These are phyloP conservation scores for Mycogone perniciosa DNA, from an alignment of 2,329 filamentous ascomycete genomes.

Conservation along the genomic window DNA sequence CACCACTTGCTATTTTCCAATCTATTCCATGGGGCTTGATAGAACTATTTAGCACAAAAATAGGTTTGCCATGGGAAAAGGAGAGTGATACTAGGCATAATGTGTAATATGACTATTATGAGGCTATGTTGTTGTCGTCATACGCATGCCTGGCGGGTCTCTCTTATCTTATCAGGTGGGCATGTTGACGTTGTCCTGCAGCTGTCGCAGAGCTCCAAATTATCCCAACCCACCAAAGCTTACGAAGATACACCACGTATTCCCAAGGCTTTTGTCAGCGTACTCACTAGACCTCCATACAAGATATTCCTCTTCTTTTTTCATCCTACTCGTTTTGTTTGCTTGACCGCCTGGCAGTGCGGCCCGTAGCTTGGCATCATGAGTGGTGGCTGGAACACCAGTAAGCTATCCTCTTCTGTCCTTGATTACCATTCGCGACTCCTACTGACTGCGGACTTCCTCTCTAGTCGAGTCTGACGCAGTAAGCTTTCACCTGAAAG, in stretches of 20 bases:
- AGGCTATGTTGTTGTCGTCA: not conserved
- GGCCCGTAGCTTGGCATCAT: slow-evolving; percentile 30
- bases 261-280: not conserved
- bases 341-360: not conserved
- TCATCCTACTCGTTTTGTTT: not conserved
- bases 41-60: not conserved
- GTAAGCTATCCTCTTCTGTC: slow-evolving; percentile 34
- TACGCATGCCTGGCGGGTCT: slow-evolving; percentile 1
- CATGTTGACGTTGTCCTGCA: not conserved
- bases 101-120: too few species aligned
- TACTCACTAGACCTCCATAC: not conserved
- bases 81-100: too few species aligned
- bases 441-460: not conserved
- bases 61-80: too few species aligned
- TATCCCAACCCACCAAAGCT: not conserved
- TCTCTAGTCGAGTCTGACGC: slow-evolving; percentile 79
- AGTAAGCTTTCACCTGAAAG: slow-evolving; percentile 42
- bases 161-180: slow-evolving; percentile 11
- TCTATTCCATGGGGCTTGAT: too few species aligned
- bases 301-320: not conserved
- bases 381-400: slow-evolving; percentile 93
- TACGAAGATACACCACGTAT: not conserved
- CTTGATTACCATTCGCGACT: not conserved
- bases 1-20: too few species aligned
- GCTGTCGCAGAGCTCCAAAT: not conserved